A percentile compares a stretch with the other conserved stretches of the same genome.
These are phyloP conservation scores for Leptographium lundbergii DNA, from an alignment of 2,329 filamentous ascomycete species.

Conservation along the genomic window DNA sequence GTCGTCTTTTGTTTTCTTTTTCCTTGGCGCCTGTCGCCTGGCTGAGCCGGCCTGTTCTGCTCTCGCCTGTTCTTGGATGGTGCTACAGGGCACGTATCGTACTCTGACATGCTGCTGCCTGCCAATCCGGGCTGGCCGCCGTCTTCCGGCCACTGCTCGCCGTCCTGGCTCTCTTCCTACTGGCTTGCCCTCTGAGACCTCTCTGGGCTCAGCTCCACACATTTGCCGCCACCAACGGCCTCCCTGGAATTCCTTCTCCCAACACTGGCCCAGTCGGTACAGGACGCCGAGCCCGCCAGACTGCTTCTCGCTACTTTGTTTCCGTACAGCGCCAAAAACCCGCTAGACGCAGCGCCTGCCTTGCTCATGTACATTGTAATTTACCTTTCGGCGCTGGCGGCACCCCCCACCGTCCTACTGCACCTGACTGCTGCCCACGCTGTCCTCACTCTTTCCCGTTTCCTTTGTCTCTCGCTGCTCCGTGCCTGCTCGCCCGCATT, in stretches of 20 bases:
- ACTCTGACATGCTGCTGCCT: no score
- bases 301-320: background rate
- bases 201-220: background rate
- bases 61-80: background rate
- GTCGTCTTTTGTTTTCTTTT: background rate
- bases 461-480: background rate
- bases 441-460: background rate
- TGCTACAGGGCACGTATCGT: no score
- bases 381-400: background rate
- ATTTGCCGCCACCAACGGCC: background rate
- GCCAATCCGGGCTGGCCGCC: background rate
- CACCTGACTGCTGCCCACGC: background rate
- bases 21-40: background rate
- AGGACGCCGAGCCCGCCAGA: background rate
- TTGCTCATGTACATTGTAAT: background rate
- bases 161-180: background rate
- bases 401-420: background rate
- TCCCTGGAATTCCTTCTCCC: background rate
- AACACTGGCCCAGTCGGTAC: background rate
- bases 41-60: background rate
- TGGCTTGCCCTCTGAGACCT: background rate
- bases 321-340: background rate
- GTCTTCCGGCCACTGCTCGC: background rate
- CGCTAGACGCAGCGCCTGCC: background rate
- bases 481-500: background rate